Base-by-base conservation (phyloP, 345 rosid species). In the Anacardium occidentale region DNA sequence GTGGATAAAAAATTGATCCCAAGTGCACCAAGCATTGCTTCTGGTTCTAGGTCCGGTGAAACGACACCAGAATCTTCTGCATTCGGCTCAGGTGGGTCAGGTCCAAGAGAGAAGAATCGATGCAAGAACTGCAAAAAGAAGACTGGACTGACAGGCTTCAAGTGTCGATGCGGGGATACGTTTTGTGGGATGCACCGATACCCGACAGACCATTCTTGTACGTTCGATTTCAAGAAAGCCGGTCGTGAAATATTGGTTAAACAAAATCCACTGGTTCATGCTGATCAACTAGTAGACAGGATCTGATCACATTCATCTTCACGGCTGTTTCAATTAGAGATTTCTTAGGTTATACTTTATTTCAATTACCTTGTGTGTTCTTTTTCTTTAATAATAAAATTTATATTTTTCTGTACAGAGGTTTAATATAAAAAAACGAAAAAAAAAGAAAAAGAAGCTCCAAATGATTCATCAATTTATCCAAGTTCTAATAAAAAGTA, bases 161-260 rank as follows among this genome's bases (percentile, higher is more conserved):
- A 21, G 0, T 80, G 76, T 62, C 66, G 74, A 0, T 80, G 90
- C 12, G 90, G 83, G 14, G 34, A 76, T 0, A 25, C 65, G 48
- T 75, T 74, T 18, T 83, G 87, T 0, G 80, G 75, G 10, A 24
- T 25, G 4, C 87, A 83, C 37, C 76, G 85, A 0, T 74, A 80
- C 60, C 68, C 86, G 0, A 50, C 77, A 14, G 79, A 82, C 10
- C 87, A 86, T 54, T 52, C 77, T 14, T 83, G 89, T 54, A 21
- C 63, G 1, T 74, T 54, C 1, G 85, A 83, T 74, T 83, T 77
- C 45, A 81, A 77, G 76, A 25, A 56, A 9, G 34, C 51, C 2
- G 81, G 72, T 42, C 76, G 67, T 20, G 25, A 74, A 2, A 44
- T 63, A 7, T 70, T 85, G 56, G 29, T n/a, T 0, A 62, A 73